phyloP scores from a whole-genome alignment of 1,139 yeast species.

The Candida neerlandica region DNA sequence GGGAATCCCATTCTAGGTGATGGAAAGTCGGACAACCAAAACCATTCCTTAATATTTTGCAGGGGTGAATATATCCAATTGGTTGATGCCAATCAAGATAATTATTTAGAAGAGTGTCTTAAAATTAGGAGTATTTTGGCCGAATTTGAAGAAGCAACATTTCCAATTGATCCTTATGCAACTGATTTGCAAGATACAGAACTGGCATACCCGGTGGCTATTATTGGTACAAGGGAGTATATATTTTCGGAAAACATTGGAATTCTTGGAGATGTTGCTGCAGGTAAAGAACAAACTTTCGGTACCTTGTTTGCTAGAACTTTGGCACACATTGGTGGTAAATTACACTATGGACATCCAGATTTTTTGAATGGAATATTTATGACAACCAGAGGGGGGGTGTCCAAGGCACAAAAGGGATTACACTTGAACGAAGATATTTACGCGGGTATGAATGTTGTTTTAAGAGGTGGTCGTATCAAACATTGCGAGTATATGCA shows the following conservation, averaged over 20 bases:
- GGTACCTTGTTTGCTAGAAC: conserved; percentile 60
- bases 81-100: conserved; percentile 60
- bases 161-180: conserved; percentile 38
- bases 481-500: conserved; percentile 60
- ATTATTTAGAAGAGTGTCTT: conserved; percentile 56
- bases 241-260: conserved; percentile 59
- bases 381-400: conserved; percentile 60
- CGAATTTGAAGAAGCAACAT: conserved; percentile 49
- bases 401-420: conserved; percentile 58
- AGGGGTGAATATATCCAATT: conserved; percentile 58
- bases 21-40: conserved; percentile 60
- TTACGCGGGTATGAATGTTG: conserved; percentile 58
- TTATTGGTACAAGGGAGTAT: conserved; percentile 57
- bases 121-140: conserved; percentile 53
- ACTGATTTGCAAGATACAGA: conserved; percentile 24
- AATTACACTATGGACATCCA: conserved; percentile 59
- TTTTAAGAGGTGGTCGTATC: conserved; percentile 54
- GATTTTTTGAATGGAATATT: conserved; percentile 52
- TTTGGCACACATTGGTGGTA: conserved; percentile 57
- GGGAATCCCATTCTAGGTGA: conserved; percentile 61
- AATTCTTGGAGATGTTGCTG: conserved; percentile 57
- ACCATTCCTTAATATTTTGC: conserved; percentile 50
- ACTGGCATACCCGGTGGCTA: conserved; percentile 49
- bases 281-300: conserved; percentile 60
- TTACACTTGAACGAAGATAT: conserved; percentile 58